Evolutionary conservation across 1,139 yeast species (phyloP).

Genomic region (Magnusiomyces sp.): DNA sequence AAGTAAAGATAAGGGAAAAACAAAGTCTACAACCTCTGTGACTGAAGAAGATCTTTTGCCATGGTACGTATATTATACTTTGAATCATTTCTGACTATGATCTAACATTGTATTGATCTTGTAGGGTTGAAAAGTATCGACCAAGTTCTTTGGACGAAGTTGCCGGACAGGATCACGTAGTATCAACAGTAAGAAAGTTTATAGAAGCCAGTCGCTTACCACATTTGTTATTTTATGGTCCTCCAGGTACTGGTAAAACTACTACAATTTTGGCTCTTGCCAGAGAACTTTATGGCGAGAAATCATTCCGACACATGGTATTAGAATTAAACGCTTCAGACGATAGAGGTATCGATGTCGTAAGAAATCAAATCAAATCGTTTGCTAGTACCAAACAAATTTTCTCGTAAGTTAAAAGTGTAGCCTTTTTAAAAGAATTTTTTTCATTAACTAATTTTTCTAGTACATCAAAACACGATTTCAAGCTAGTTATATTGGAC

Average conservation of each 20-base stretch:
- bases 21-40: no score
- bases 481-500: constrained; percentile 85
- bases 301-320: constrained; percentile 78
- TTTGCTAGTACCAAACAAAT: constrained; percentile 90
- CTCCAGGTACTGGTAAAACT: constrained; percentile 97
- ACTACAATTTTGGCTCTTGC: constrained; percentile 90
- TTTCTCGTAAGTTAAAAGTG: constrained; percentile 36
- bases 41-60: no score
- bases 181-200: constrained; percentile 72
- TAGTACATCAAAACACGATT: constrained; percentile 39
- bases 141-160: constrained; percentile 79
- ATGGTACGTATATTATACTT: no score
- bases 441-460: no score
- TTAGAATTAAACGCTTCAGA: constrained; percentile 83
- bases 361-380: constrained; percentile 72
- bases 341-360: constrained; percentile 82
- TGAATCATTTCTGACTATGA: no score
- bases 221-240: constrained; percentile 87
- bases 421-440: background rate
- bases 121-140: constrained; percentile 90
- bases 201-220: constrained; percentile 80
- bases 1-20: no score
- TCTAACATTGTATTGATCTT: no score
- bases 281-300: constrained; percentile 71
- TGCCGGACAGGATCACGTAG: constrained; percentile 83